Base-by-base conservation (phyloP, 345 rosid species). In the Euclidium syriacum region DNA sequence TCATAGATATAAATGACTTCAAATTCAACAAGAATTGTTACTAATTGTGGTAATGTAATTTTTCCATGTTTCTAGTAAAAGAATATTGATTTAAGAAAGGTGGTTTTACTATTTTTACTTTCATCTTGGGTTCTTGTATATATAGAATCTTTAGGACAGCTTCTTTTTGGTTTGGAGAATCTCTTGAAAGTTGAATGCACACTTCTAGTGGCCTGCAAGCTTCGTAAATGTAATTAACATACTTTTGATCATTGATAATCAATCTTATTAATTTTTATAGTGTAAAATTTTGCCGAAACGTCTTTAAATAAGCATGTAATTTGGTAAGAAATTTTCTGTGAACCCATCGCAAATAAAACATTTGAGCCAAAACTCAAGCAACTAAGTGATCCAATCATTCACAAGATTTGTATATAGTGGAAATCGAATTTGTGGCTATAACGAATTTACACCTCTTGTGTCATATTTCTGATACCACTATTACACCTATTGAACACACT, bases 131-230 rank as follows among this genome's bases (percentile, higher is more conserved):
- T 14, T 61, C 42, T 53, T 52, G 25, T 7, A 57, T 40, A 33
- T 46, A 32, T 60, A 64, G 85, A 82, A 78, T 81, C 85, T 66
- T n/a, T 63, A 54, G 78, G 86, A 65, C 83, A 83, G 80, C 79
- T 54, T 65, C 40, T 67, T 33, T 76, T n/a, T n/a, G n/a, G 58
- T 19, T 12, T 50, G 38, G 78, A 70, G 81, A 64, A 56, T 55
- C 62, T 70, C 58, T 40, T 52, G 64, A 47, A 70, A 62, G 65
- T 74, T 70, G 67, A 62, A 70, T 59, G 59, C 26, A 25, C 35
- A 22, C 20, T 47, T 50, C 25, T 58, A 69, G 74, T 77, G 82
- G 75, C 74, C 68, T 48, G 62, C 86, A 70, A 54, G 71, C 61
- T 68, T 61, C 40, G 42, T 10, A 25, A 34, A 9, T 33, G 25